Evolutionary conservation across 805 yeast species (phyloP).

Genomic region (Yamadazyma endophytica): DNA sequence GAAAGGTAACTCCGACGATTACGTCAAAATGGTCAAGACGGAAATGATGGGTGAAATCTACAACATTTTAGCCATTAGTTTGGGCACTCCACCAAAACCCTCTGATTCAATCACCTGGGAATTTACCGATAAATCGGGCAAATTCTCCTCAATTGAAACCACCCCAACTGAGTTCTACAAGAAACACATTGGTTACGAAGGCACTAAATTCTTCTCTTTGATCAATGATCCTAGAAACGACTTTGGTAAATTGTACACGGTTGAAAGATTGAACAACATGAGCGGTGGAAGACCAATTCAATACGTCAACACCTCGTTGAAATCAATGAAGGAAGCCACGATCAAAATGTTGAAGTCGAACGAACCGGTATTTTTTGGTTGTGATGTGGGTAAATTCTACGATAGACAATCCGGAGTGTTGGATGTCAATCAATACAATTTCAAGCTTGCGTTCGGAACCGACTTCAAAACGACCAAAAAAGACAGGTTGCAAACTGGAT

Average conservation of each 20-base stretch:
- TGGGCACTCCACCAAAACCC: constrained; percentile 80
- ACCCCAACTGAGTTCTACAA: constrained; percentile 66
- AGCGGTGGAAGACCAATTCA: constrained; percentile 64
- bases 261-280: constrained; percentile 73
- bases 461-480: constrained; percentile 53
- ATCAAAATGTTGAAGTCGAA: constrained; percentile 65
- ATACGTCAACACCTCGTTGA: constrained; percentile 66
- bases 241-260: constrained; percentile 58
- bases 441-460: constrained; percentile 52
- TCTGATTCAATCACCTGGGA: constrained; percentile 69
- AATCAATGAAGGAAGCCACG: constrained; percentile 54
- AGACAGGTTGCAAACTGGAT: constrained; percentile 64
- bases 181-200: constrained; percentile 50
- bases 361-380: constrained; percentile 83
- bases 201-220: constrained; percentile 55
- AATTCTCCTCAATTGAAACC: constrained; percentile 45
- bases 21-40: constrained; percentile 30
- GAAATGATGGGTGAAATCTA: constrained; percentile 58
- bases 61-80: constrained; percentile 59
- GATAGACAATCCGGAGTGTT: constrained; percentile 63
- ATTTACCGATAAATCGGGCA: constrained; percentile 67
- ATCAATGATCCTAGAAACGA: constrained; percentile 81
- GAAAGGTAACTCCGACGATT: constrained; percentile 35
- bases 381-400: constrained; percentile 80
- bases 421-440: constrained; percentile 69